phyloP scores from a whole-genome alignment of 352 stramenopile genomes.

The Phytophthora syringae region DNA sequence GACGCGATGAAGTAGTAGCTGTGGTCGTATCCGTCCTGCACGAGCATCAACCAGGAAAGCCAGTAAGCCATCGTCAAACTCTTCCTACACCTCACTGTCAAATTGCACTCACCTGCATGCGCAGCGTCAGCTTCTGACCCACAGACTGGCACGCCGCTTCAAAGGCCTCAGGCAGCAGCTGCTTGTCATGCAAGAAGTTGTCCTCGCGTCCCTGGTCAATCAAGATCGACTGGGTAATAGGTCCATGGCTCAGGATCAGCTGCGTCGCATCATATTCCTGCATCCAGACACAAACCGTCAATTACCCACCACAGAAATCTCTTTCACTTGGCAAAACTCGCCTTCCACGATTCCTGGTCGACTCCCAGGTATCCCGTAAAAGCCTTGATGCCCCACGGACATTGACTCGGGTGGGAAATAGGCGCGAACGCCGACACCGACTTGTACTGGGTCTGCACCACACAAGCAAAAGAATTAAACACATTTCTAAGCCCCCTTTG shows the following conservation, averaged over 20 bases:
- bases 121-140: conserved; percentile 82
- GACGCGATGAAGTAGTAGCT: conserved; percentile 98
- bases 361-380: conserved; percentile 97
- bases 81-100: background rate
- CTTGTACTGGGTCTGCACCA: conserved; percentile 75
- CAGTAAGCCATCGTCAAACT: background rate
- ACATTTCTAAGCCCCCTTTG: background rate
- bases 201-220: conserved; percentile 92
- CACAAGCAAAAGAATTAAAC: conserved; percentile 9
- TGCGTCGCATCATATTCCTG: conserved; percentile 92
- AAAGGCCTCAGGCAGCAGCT: conserved; percentile 92
- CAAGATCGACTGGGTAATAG: conserved; percentile 78
- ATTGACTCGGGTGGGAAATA: conserved; percentile 96
- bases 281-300: conserved; percentile 2
- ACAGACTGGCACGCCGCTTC: conserved; percentile 82
- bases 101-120: conserved; percentile 53
- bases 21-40: conserved; percentile 95
- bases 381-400: conserved; percentile 98
- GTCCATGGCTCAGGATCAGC: conserved; percentile 78
- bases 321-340: conserved; percentile 6
- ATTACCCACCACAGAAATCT: background rate
- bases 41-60: background rate
- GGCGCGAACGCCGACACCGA: conserved; percentile 97
- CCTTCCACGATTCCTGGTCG: conserved; percentile 87
- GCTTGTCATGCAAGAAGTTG: conserved; percentile 88